Evolutionary conservation across 768 basidiomycete genomes (phyloP).

Genomic region (Pisolithus albus): DNA sequence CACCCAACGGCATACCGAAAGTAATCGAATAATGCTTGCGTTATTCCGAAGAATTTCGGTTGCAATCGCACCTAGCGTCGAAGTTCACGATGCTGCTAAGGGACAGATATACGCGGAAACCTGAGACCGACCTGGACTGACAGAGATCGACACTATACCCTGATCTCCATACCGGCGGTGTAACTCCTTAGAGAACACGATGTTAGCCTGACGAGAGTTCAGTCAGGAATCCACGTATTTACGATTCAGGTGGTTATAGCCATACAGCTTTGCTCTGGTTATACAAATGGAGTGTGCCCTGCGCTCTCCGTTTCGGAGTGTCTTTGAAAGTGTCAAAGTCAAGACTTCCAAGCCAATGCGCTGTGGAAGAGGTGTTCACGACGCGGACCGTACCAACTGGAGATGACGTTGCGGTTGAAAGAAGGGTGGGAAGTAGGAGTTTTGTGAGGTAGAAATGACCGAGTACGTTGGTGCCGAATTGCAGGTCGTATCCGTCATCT

Average conservation of each 20-base stretch:
- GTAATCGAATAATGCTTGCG: neutral
- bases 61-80: slow-evolving; percentile 7
- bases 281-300: slow-evolving; percentile 21
- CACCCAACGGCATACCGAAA: slow-evolving; percentile 8
- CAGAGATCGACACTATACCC: slow-evolving; percentile 37
- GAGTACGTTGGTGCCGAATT: slow-evolving; percentile 29
- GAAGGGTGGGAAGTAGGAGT: slow-evolving; percentile 18
- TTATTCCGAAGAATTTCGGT: slow-evolving; percentile 21
- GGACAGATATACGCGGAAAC: too few species aligned
- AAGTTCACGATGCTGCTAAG: neutral
- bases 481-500: slow-evolving; percentile 27
- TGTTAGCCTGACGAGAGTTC: slow-evolving; percentile 31
- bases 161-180: slow-evolving; percentile 35
- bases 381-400: slow-evolving; percentile 24
- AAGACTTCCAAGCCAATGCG: slow-evolving; percentile 14
- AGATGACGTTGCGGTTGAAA: slow-evolving; percentile 18
- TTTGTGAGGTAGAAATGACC: slow-evolving; percentile 29
- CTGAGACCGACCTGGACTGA: slow-evolving; percentile 33
- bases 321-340: slow-evolving; percentile 35
- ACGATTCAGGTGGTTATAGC: neutral
- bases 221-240: neutral
- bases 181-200: slow-evolving; percentile 39
- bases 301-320: slow-evolving; percentile 29
- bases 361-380: slow-evolving; percentile 23
- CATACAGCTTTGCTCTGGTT: slow-evolving; percentile 28